Base-by-base conservation (phyloP, 2,329 filamentous ascomycete species). In the Sporothrix phasma region DNA sequence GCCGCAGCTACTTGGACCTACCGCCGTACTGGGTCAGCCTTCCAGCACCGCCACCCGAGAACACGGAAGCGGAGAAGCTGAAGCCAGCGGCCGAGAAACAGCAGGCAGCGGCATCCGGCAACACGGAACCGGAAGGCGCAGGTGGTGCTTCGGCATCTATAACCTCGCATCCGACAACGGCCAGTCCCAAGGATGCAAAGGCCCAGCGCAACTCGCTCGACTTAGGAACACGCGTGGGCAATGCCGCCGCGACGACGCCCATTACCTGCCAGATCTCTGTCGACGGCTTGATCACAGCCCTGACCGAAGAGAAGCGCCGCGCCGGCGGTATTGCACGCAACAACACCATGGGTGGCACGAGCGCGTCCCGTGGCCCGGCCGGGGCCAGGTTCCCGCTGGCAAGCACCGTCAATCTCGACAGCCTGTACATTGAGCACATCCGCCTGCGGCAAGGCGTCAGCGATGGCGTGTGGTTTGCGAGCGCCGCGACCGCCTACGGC, bases 1-100 rank as follows among this genome's bases (percentile, higher is more conserved):
- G 76, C 7, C 76, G 84, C 53, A 78, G 81, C 66, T 76, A 77
- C 22, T 74, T 74, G 0, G 79, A 81, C 39, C 70, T 86, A 5
- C 84, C 84, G 2, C 84, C 84, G 0, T 85, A 85, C 68, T 87
- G 84, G 84, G 77, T 83, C 26, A 72, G 75, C 7, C 71, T 84
- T 19, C 77, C 77, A n/a, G 74, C 77, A 0, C 70, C 72, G 3
- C 68, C 67, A 2, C 60, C 63, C 0, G 29, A 24, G 29, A 19
- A 56, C 31, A 61, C 53, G 24, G n/a, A 62, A 24, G 22, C 29
- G 29, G 10, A 61, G 22, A 13, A 26, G 7, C 61, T 62, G 37
- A 65, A 53, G 29, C 60, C 67, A 31, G 19, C 19, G 13, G 10
- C 56, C 8, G 53, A 29, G 39, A 54, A 37, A 31, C 63, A 31